These are phyloP conservation scores for Scenedesmus sp. DNA, from an alignment of 163 green algal species.

Conservation along the genomic window DNA sequence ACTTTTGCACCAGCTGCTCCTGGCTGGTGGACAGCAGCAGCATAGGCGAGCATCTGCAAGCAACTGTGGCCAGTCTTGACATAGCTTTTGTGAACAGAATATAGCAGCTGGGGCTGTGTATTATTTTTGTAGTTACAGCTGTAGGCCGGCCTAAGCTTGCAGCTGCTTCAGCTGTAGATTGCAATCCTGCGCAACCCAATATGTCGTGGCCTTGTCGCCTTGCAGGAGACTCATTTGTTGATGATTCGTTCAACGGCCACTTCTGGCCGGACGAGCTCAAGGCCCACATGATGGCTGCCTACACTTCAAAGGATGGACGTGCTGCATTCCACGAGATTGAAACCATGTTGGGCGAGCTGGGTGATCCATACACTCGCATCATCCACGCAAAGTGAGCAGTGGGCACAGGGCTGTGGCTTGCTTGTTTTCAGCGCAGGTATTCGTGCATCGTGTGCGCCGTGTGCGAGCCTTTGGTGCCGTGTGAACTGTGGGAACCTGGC, in stretches of 20 bases:
- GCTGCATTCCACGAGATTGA: conserved; percentile 74
- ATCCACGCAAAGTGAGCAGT: conserved; percentile 75
- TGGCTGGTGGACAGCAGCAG: background rate
- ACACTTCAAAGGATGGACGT: conserved; percentile 35
- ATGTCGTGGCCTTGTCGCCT: background rate
- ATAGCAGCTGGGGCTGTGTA: no score
- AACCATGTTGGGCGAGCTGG: conserved; percentile 86
- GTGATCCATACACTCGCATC: conserved; percentile 94
- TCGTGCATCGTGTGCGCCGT: no score
- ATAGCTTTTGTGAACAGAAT: background rate
- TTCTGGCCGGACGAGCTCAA: conserved; percentile 68
- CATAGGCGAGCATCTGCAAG: no score
- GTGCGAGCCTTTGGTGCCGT: no score
- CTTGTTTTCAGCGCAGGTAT: no score
- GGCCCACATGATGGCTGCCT: conserved; percentile 71
- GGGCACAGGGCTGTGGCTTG: background rate
- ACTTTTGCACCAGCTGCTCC: background rate
- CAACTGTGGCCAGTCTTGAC: background rate
- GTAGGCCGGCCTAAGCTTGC: background rate
- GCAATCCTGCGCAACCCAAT: no score
- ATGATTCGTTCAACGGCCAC: conserved; percentile 81
- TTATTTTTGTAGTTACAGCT: no score
- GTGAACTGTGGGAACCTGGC: no score
- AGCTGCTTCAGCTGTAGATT: background rate
- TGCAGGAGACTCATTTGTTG: conserved; percentile 81